Evolutionary conservation across 768 basidiomycete genomes (phyloP), one percentile per base, ranked within the genome.

Genomic region (Multifurca ochricompacta): DNA sequence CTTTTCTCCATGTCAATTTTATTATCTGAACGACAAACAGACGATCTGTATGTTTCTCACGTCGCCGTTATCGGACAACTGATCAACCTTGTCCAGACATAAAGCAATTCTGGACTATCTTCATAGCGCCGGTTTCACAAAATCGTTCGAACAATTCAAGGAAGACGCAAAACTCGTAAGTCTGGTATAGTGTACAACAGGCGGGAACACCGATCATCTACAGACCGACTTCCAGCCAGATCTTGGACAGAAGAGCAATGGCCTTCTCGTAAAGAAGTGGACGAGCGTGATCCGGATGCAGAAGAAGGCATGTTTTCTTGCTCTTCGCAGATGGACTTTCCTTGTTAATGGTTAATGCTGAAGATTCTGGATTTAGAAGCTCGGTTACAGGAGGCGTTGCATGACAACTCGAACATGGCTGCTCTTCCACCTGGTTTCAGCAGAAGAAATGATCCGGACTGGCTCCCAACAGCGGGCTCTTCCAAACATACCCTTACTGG

Each of bases 281-380:
- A 56, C 58, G 30, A 62, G 60, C 54, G 62, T 63, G 25, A 63
- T 63, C 37, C 62, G 62, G 25, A 46, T 62, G 53, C 62, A 63
- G 39, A 61, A 59, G 53, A 63, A 65, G 54, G 58, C 48, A 18
- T 27, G 42, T 18, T 37, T 31, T 57, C 23, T 42, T 51, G 11
- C 16, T 27, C 30, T 36, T 21, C 6, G 14, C 27, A 3, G 30
- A 19, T 21, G 6, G 14, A 35, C 16, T 19, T 34, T 18, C 16
- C 32, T 16, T 13, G n/a, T 27, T 39, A 34, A 41, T 18, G 13
- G 35, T 27, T 8, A 11, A 30, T 16, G 34, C 19, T 18, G 11
- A 61, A 82, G 81, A 81, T 83, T 51, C 74, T 82, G 73, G 81
- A 82, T 57, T 69, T 83, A 23, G 81, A 83, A 66, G 65, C 73